A percentile compares a stretch with the other conserved stretches of the same genome.
Evolutionary conservation across 331 rosid species (phyloP).

Genomic region (Pyrus hybrid): DNA sequence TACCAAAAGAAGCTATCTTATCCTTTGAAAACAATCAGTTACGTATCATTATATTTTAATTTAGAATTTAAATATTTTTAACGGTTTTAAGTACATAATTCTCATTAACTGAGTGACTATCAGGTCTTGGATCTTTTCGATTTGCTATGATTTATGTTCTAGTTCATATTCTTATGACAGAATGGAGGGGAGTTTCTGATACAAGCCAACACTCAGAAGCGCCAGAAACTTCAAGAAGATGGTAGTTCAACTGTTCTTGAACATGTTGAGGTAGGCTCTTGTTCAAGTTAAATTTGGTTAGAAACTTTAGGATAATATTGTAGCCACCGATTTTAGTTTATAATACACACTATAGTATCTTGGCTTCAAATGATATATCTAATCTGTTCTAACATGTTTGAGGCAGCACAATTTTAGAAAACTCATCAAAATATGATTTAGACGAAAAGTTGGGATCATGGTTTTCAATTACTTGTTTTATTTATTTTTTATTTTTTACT

Average conservation of each 20-base stretch:
- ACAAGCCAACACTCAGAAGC: constrained; percentile 89
- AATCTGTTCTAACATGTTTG: neutral
- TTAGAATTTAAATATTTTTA: neutral
- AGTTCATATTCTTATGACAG: constrained; percentile 18
- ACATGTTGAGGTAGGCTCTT: constrained; percentile 59
- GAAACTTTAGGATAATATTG: constrained; percentile 6
- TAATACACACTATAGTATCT: neutral
- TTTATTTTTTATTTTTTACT: no score
- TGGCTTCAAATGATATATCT: neutral
- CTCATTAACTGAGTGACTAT: neutral
- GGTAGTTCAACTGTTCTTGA: constrained; percentile 38
- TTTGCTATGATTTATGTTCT: neutral
- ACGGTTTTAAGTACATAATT: neutral
- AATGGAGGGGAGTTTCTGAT: constrained; percentile 65
- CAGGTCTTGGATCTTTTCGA: neutral
- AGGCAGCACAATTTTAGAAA: neutral
- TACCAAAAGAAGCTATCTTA: neutral
- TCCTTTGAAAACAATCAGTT: neutral
- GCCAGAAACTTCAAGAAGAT: constrained; percentile 53
- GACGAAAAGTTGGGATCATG: neutral
- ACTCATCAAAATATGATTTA: neutral
- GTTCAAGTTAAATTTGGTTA: constrained; percentile 4
- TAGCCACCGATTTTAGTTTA: constrained; percentile 3
- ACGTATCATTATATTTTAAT: neutral
- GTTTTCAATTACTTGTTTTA: neutral